Evolutionary conservation across 345 rosid genomes (phyloP), one percentile per base, ranked within the genome.

Genomic region (Arabis hirsuta): DNA sequence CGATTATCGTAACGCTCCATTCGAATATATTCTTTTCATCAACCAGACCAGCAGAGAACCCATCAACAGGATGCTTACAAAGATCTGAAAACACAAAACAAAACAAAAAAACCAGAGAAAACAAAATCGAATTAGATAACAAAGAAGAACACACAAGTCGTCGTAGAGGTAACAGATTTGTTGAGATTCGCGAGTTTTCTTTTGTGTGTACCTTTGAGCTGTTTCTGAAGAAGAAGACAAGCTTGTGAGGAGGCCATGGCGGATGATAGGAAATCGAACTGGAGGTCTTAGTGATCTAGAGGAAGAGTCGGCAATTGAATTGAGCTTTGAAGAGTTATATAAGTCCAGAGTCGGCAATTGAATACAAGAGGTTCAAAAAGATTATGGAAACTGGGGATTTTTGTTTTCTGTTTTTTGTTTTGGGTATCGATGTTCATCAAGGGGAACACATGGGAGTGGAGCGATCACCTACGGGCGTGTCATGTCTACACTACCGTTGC

Each of bases 21-120:
- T 94, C 98, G 73, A 94, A 94, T 63, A 94, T 77, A 80, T 94
- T 94, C 57, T 46, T 87, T 74, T 94, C 98, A 55, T 94, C 98
- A 24, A 94, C 91, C 80, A 94, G 55, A 53, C 98, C 98, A 31
- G 98, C 98, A 11, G 98, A 94, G 87, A 94, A 94, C 26, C 97
- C 99, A 80, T 92, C 96, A 38, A 94, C 99, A 1, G 99, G 99
- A 64, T 89, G 80, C 80, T 86, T 91, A 66, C 99, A 94, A 75
- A 94, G 99, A 94, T 94, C 99, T 94, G 91, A 84, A 77, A 13
- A 76, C 24, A 22, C 24, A 4, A 14, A 59, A 62, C 57, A 31
- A 2, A 0, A 20, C 31, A 63, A 66, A 29, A 63, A 66, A 29
- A 66, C 26, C 11, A 42, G n/a, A 16, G 6, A 14, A 41, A 42